A percentile compares a stretch with the other conserved stretches of the same genome.
Conservation (phyloP, 331 rosid genomes). For the Malus hybrid region DNA sequence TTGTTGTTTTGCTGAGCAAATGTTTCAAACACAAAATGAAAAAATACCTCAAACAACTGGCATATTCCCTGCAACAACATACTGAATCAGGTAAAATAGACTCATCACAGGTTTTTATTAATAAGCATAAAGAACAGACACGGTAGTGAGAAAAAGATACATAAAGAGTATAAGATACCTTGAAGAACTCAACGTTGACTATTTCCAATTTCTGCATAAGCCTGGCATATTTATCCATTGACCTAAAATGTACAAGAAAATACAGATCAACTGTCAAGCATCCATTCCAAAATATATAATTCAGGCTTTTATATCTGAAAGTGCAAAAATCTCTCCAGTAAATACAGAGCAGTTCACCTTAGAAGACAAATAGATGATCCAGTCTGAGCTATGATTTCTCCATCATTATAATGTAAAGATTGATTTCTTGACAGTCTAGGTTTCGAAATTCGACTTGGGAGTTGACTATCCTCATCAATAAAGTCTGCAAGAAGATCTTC, state of each 20-base stretch:
- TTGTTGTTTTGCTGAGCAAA: constrained; percentile 68
- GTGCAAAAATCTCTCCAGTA: neutral
- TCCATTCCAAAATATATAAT: constrained; percentile 6
- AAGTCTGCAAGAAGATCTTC: constrained; percentile 99
- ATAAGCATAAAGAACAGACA: constrained; percentile 7
- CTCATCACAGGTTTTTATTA: constrained; percentile 6
- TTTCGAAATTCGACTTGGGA: constrained; percentile 86
- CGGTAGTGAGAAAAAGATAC: neutral
- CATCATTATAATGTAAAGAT: constrained; percentile 42
- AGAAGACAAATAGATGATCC: constrained; percentile 90
- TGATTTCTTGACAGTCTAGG: constrained; percentile 38
- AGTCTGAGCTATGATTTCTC: constrained; percentile 67
- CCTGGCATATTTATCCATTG: constrained; percentile 97
- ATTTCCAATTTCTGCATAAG: constrained; percentile 92
- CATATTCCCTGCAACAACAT: constrained; percentile 88
- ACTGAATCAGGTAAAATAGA: constrained; percentile 52
- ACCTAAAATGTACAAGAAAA: constrained; percentile 45
- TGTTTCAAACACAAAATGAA: constrained; percentile 68
- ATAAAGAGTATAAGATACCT: constrained; percentile 41
- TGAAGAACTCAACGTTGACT: constrained; percentile 80
- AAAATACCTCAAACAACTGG: constrained; percentile 80
- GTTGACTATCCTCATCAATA: constrained; percentile 98
- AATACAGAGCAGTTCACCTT: constrained; percentile 46
- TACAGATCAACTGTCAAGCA: constrained; percentile 18
- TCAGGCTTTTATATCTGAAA: neutral